Base-by-base conservation (phyloP, 1,284 basidiomycete species). In the Crocinoboletus sp. region DNA sequence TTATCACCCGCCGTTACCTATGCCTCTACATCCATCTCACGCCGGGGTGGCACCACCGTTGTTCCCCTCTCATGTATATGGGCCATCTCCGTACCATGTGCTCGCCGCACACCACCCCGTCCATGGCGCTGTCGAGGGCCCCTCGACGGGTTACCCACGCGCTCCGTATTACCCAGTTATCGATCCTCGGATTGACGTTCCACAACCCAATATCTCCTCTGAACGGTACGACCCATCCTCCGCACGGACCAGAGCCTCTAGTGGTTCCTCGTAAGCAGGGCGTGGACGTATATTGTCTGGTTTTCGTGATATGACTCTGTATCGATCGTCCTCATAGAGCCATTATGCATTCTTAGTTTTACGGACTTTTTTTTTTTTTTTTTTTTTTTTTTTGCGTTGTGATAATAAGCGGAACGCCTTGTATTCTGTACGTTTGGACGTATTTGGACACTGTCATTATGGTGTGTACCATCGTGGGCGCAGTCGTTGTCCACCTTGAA, bases 91-190 rank as follows among this genome's bases (percentile, higher is more conserved):
- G n/a, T 61, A 66, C 41, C 63, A 65, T 30, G 41, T 66, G 4
- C 51, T 63, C 17, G 48, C 48, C n/a, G 24, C 48, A n/a, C 61
- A 59, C 33, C 61, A 48, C 27, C 12, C 48, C 11, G 23, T 49
- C 12, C 54, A 55, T 20, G 40, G 41, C 13, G 44, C 45, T 0
- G 45, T 50, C 4, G 60, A 58, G 35, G 56, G 50, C 2, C 39
- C 48, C 12, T 63, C 50, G 13, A 38, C 33, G 29, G 50, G 50
- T 9, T 65, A 63, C 36, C 39, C 64, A 4, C 60, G 62, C 27
- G 36, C 49, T 6, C 33, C 49, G 25, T 71, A 72, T 43, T 68
- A 65, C 46, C 69, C 69, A 2, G 61, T 65, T 13, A 67, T 71
- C 30, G 69, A 71, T 50, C 67, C 68, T 10, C 64, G 61, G 43